These are phyloP conservation scores for Xylariaceae sp. DNA, from an alignment of 2,329 filamentous ascomycete species.

Conservation along the genomic window DNA sequence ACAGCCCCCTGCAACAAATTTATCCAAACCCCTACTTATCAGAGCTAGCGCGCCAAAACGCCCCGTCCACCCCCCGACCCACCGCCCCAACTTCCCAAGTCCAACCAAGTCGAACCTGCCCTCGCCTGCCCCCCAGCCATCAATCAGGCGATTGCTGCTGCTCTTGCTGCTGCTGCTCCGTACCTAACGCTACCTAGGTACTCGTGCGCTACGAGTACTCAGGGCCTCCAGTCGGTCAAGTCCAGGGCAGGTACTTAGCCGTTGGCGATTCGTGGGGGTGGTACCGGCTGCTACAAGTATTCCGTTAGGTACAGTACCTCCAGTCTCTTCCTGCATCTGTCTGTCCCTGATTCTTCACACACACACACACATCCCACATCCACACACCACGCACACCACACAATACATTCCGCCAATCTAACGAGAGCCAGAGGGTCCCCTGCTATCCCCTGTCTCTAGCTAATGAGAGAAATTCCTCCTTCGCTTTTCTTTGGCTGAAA, in stretches of 20 bases:
- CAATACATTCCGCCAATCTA: conserved; percentile 17
- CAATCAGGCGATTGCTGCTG: not conserved
- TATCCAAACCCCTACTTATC: not conserved
- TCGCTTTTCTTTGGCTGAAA: conserved; percentile 17
- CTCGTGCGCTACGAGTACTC: not conserved
- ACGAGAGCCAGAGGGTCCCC: conserved; percentile 12
- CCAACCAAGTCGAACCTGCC: not conserved
- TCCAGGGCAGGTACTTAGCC: conserved; percentile 3
- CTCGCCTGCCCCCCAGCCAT: not conserved
- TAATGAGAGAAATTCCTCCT: conserved; percentile 21
- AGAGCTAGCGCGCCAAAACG: not conserved
- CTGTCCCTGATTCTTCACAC: conserved; percentile 2
- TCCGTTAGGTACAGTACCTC: too few species aligned
- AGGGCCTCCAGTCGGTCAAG: not conserved
- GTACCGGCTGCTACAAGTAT: conserved; percentile 4
- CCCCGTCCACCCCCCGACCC: not conserved
- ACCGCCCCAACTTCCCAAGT: not conserved
- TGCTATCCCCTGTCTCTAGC: conserved; percentile 17
- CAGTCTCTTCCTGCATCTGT: not conserved
- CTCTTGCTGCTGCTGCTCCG: not conserved
- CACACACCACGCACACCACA: not conserved
- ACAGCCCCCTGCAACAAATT: not conserved
- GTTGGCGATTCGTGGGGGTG: not conserved
- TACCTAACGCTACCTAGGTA: too few species aligned
- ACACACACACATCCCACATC: too few species aligned